Evolutionary conservation across 805 yeast genomes (phyloP).

Genomic region (Candida hispaniensis): DNA sequence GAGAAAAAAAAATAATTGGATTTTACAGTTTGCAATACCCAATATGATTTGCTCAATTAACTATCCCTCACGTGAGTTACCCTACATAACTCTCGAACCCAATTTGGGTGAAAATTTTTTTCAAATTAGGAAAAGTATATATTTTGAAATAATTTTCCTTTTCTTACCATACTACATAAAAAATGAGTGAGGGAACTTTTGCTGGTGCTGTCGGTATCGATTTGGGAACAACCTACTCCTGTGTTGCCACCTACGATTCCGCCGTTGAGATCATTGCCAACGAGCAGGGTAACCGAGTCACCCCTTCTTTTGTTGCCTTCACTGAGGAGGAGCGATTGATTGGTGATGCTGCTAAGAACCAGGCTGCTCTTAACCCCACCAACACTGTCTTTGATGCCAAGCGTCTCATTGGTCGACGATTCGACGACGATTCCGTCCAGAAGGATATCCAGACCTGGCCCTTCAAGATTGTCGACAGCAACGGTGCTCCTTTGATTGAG

Average conservation of each 20-base stretch:
- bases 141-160: slow-evolving; percentile 11
- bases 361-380: slow-evolving; percentile 85
- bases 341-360: slow-evolving; percentile 97
- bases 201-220: slow-evolving; percentile 99
- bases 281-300: slow-evolving; percentile 97
- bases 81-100: slow-evolving; percentile 5
- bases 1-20: too few species aligned
- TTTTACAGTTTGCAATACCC: too few species aligned
- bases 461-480: slow-evolving; percentile 62
- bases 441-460: slow-evolving; percentile 93
- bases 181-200: slow-evolving; percentile 74
- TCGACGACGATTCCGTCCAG: slow-evolving; percentile 72
- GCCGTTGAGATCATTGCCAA: slow-evolving; percentile 95
- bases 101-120: slow-evolving; percentile 16
- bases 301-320: slow-evolving; percentile 93
- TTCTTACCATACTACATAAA: slow-evolving; percentile 5
- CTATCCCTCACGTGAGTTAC: too few species aligned
- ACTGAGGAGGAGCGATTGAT: slow-evolving; percentile 86
- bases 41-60: too few species aligned
- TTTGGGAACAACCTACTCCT: slow-evolving; percentile 91
- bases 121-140: slow-evolving; percentile 8
- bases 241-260: slow-evolving; percentile 90
- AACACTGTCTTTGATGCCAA: slow-evolving; percentile 84
- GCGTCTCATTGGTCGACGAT: slow-evolving; percentile 89
- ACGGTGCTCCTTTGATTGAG: slow-evolving; percentile 69